Conservation (phyloP, 2,329 filamentous ascomycete species). For the Plectosphaerella sp. region DNA sequence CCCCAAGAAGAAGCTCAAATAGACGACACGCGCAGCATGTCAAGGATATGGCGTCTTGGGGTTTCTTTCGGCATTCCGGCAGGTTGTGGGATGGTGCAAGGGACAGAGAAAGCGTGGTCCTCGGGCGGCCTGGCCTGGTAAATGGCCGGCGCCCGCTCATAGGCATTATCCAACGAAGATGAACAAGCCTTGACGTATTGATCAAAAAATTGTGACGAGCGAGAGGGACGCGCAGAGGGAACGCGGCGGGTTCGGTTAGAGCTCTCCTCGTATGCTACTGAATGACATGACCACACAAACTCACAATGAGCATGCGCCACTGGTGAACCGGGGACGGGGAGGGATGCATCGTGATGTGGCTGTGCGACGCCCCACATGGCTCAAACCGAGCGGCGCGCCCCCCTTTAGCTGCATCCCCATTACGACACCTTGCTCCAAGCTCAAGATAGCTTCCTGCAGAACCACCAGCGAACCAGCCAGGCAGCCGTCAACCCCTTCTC, state of each 20-base stretch:
- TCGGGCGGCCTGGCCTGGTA: conserved; percentile 32
- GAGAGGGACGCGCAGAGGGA: no score
- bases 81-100: conserved; percentile 11
- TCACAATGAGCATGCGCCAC: no score
- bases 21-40: conserved; percentile 28
- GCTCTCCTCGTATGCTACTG: no score
- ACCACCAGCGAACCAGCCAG: not conserved
- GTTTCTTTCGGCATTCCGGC: conserved; percentile 19
- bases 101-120: conserved; percentile 16
- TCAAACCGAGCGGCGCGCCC: not conserved
- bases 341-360: no score
- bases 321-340: no score
- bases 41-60: conserved; percentile 40
- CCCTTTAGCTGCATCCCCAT: conserved; percentile 8
- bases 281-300: no score
- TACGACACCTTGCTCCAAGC: conserved; percentile 23
- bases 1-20: conserved; percentile 99
- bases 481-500: not conserved
- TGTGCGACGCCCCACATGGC: no score
- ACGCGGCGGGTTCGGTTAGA: no score
- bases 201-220: no score
- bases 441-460: not conserved
- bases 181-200: not conserved
- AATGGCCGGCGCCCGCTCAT: conserved; percentile 19
- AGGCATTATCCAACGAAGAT: conserved; percentile 1